Base-by-base conservation (phyloP, 1,139 yeast genomes). In the Yamadazyma sp. region DNA sequence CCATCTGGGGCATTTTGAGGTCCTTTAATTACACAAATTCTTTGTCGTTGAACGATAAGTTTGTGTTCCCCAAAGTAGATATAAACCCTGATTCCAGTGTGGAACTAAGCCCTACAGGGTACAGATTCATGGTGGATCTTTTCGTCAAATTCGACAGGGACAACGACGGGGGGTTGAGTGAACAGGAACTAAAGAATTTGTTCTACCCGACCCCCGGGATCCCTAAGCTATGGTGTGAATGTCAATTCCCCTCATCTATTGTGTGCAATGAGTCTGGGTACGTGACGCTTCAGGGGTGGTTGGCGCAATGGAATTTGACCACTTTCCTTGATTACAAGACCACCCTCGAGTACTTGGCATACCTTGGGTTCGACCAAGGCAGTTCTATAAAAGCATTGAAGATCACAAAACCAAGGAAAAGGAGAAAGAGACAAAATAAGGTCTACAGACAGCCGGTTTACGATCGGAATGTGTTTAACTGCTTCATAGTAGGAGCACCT, bases 301-400 rank as follows among this genome's bases (percentile, higher is more conserved):
- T 92, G 33, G 98, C 98, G 0, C 98, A 92, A 54, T 92, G 98
- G 98, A 84, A 92, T 50, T 83, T 92, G 83, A 88, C 97, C 0
- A 91, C 98, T 0, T 88, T 82, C 53, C 66, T 92, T 29, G 95
- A 89, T 53, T 82, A 86, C 56, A 80, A 76, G 53, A 83, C 89
- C 1, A 89, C 98, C 0, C 73, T 92, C 42, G 95, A 89, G 39
- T 92, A 91, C 55, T 64, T 92, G 44, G 96, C 95, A 0, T 87
- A 87, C 61, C 71, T 92, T 40, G 98, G 98, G 0, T 91, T 85
- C 55, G 95, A 87, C 37, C 77, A 66, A 47, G 73, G 64, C 36
- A 61, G 70, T 2, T 47, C 53, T 4, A 38, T 27, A 12, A 71
- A 77, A 39, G 97, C 97, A 0, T 59, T 92, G 32, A 83, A 87